Conservation (phyloP, 208 protist genomes). For the Wallacemonas sp. region DNA sequence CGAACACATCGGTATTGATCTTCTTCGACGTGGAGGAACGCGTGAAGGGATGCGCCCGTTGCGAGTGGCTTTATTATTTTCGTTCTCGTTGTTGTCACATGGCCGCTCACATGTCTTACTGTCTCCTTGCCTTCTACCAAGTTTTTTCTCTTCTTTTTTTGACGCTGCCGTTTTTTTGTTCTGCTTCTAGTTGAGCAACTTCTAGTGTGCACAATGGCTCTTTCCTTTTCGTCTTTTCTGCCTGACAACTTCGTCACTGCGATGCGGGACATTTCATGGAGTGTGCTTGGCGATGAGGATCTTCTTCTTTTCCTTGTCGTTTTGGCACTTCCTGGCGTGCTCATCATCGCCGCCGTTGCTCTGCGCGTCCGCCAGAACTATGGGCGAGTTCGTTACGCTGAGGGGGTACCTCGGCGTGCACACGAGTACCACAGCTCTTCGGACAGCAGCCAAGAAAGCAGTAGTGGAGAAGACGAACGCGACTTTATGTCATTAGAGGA, state of each 20-base stretch:
- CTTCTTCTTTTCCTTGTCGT: slow-evolving; percentile 24
- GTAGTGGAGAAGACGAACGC: background rate
- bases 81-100: too few relatives aligned
- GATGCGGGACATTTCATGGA: slow-evolving; percentile 21
- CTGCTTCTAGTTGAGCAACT: background rate
- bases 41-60: too few relatives aligned
- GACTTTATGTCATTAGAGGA: slow-evolving; percentile 27
- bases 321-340: slow-evolving; percentile 13
- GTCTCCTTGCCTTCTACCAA: too few relatives aligned
- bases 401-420: slow-evolving; percentile 12
- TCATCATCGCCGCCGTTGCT: slow-evolving; percentile 7
- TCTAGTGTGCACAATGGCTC: background rate
- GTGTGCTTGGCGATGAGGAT: slow-evolving; percentile 37
- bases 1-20: too few relatives aligned
- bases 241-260: background rate
- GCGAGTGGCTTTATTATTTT: too few relatives aligned
- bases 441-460: slow-evolving; percentile 6
- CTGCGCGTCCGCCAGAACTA: slow-evolving; percentile 2
- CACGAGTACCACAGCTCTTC: slow-evolving; percentile 12
- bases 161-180: too few relatives aligned
- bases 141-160: too few relatives aligned
- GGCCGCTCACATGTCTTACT: too few relatives aligned
- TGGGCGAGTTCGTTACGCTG: slow-evolving; percentile 29
- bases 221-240: slow-evolving; percentile 9
- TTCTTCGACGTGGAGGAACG: too few relatives aligned